phyloP scores from a whole-genome alignment of 106 monocot species.

The Iris macrosiphon region DNA sequence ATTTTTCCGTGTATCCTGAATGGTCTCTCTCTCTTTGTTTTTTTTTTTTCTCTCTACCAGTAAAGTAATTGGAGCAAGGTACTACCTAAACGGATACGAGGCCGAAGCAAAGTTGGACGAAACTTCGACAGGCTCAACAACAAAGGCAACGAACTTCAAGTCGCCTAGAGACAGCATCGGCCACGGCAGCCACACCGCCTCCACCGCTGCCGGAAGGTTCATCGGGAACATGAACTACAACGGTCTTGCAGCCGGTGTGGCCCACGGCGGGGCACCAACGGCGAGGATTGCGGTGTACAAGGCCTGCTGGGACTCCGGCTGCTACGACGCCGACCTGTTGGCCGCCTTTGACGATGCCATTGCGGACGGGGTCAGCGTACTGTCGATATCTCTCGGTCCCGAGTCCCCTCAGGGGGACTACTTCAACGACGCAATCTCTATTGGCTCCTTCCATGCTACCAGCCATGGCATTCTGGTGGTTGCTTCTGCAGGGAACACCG shows the following conservation, averaged over 20 bases:
- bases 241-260: slow-evolving; percentile 55
- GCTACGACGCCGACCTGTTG: slow-evolving; percentile 81
- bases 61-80: slow-evolving; percentile 73
- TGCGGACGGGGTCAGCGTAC: slow-evolving; percentile 67
- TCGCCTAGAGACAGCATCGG: slow-evolving; percentile 80
- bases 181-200: slow-evolving; percentile 90
- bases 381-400: slow-evolving; percentile 76
- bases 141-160: slow-evolving; percentile 20
- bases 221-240: slow-evolving; percentile 55
- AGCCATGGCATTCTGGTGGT: slow-evolving; percentile 72
- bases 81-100: slow-evolving; percentile 51
- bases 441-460: slow-evolving; percentile 80
- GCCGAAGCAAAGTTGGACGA: slow-evolving; percentile 36
- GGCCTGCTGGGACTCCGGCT: slow-evolving; percentile 78
- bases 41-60: slow-evolving; percentile 5
- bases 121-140: neutral
- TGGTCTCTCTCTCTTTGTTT: neutral
- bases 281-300: slow-evolving; percentile 86
- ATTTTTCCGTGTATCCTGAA: neutral
- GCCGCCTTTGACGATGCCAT: slow-evolving; percentile 90
- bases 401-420: slow-evolving; percentile 55
- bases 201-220: slow-evolving; percentile 66
- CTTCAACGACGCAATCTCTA: slow-evolving; percentile 63
- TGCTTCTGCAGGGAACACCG: slow-evolving; percentile 71
- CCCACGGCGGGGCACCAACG: slow-evolving; percentile 73